These are phyloP conservation scores for Leptographium wingfieldii DNA, from an alignment of 2,329 filamentous ascomycete species.

Conservation along the genomic window DNA sequence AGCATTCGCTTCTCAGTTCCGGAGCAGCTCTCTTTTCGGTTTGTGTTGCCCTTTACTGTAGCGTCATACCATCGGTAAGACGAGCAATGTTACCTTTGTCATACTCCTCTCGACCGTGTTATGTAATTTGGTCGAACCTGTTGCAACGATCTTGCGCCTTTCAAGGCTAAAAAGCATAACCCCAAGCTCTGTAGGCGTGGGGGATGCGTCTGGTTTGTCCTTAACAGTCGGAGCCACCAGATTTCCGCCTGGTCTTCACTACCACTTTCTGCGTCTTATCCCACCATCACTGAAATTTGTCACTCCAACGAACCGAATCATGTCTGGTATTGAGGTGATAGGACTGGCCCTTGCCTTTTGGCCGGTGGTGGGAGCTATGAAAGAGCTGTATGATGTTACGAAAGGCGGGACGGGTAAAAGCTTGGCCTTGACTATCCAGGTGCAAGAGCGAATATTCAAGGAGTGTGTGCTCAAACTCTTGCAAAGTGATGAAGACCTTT, in stretches of 20 bases:
- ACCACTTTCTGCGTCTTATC: neutral
- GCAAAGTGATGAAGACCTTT: slow-evolving; percentile 9
- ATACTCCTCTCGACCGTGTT: neutral
- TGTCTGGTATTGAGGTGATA: slow-evolving; percentile 10
- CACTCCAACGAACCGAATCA: neutral
- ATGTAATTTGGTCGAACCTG: neutral
- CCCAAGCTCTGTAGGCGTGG: neutral
- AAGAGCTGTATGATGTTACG: slow-evolving; percentile 5
- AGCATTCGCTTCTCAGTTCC: neutral
- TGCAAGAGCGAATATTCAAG: slow-evolving; percentile 11
- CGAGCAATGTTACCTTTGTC: neutral
- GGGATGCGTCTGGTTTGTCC: neutral
- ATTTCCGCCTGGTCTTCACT: neutral
- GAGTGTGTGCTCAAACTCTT: slow-evolving; percentile 9
- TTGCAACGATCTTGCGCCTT: neutral
- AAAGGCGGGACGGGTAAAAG: slow-evolving; percentile 6
- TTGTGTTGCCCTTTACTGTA: neutral
- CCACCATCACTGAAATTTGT: neutral
- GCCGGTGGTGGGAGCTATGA: slow-evolving; percentile 6
- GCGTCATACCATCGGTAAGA: neutral
- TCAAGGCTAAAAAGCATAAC: neutral
- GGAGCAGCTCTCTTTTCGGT: neutral
- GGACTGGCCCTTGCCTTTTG: slow-evolving; percentile 11
- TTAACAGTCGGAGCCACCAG: neutral
- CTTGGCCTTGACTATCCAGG: slow-evolving; percentile 8